Evolutionary conservation across 768 basidiomycete species (phyloP).

Genomic region (Collybia sp.): DNA sequence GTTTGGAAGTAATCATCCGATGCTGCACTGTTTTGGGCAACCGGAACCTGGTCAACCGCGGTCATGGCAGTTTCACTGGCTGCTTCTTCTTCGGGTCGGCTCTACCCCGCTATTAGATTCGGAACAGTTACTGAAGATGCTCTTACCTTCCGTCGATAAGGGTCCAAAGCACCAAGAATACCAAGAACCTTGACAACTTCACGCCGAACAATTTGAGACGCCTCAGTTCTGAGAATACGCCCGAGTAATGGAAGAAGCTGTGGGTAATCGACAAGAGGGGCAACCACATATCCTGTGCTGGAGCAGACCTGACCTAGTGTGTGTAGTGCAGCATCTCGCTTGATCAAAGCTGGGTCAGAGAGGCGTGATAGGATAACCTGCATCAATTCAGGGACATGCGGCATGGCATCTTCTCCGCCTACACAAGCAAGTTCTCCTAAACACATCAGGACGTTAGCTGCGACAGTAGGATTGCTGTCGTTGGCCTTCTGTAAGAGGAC

Average conservation of each 20-base stretch:
- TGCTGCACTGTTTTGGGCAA: conserved; percentile 56
- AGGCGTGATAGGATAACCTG: conserved; percentile 83
- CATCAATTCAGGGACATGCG: conserved; percentile 85
- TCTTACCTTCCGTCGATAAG: conserved; percentile 85
- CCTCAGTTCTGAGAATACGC: conserved; percentile 81
- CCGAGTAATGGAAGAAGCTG: conserved; percentile 84
- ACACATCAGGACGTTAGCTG: conserved; percentile 90
- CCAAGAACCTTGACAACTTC: conserved; percentile 95
- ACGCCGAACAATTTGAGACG: conserved; percentile 61
- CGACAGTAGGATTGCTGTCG: conserved; percentile 81
- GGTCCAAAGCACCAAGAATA: conserved; percentile 93
- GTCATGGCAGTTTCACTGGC: conserved; percentile 54
- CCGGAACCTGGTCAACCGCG: conserved; percentile 64
- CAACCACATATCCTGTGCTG: conserved; percentile 92
- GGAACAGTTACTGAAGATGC: neutral
- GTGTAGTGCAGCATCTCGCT: conserved; percentile 90
- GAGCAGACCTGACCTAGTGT: conserved; percentile 95
- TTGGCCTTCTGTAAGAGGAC: conserved; percentile 88
- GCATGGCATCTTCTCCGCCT: conserved; percentile 86
- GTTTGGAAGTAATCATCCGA: conserved; percentile 98
- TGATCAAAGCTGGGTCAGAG: conserved; percentile 82
- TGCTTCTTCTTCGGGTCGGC: conserved; percentile 60
- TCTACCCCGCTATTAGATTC: conserved; percentile 22
- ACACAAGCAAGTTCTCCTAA: conserved; percentile 91
- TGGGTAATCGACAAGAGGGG: conserved; percentile 87